These are phyloP conservation scores for Jasminum sambac DNA, from an alignment of 257 asterid species.

Conservation along the genomic window DNA sequence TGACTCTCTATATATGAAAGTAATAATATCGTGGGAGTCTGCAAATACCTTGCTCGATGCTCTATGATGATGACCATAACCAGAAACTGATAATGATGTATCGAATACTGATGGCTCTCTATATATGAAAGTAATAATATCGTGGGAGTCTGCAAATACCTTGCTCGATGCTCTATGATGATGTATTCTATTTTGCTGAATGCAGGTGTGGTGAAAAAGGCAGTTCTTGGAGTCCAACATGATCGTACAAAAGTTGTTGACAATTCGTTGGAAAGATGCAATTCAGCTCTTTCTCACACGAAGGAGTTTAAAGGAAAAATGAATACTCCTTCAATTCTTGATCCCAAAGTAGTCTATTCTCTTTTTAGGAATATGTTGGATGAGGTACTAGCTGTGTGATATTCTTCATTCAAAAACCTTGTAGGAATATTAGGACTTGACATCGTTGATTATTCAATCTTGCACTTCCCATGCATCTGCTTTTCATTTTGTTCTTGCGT, in stretches of 20 bases:
- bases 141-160: not conserved
- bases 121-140: not conserved
- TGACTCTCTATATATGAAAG: not conserved
- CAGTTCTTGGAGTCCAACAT: conserved; percentile 49
- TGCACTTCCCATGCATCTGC: conserved; percentile 1
- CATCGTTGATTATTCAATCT: conserved; percentile 1
- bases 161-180: not conserved
- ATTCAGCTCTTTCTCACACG: conserved; percentile 57
- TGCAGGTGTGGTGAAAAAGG: conserved; percentile 85
- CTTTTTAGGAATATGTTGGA: conserved; percentile 72
- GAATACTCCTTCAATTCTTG: conserved; percentile 43
- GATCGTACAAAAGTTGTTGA: conserved; percentile 50
- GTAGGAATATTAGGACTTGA: conserved; percentile 1
- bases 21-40: not conserved
- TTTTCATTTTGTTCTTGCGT: conserved; percentile 7
- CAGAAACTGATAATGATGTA: not conserved
- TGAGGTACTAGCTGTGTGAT: conserved; percentile 52
- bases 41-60: not conserved
- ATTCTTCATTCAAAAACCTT: conserved; percentile 21
- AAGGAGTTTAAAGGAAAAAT: conserved; percentile 46
- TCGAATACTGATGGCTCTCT: not conserved
- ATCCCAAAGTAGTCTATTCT: conserved; percentile 56
- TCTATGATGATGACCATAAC: not conserved
- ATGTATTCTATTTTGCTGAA: conserved; percentile 23
- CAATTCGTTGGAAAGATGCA: conserved; percentile 42